Evolutionary conservation across 164 flowering plant genomes (phyloP), one percentile per base, ranked within the genome.

Genomic region (Macadamia tetraphylla): DNA sequence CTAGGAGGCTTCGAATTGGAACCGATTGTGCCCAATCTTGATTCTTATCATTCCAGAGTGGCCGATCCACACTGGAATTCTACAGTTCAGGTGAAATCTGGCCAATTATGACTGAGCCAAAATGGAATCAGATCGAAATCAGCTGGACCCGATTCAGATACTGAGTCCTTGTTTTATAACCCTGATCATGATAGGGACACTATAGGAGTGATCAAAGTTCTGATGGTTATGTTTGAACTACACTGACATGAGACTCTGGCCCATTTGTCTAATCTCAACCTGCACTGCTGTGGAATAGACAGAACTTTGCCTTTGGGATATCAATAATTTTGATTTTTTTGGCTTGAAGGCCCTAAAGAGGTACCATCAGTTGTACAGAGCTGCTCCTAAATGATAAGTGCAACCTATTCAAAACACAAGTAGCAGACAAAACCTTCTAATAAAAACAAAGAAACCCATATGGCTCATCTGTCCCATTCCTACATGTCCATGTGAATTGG

Each of bases 401-500:
- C 43, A 23, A 29, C 17, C 42, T 14, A 65, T 2, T 52, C 8
- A 58, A 6, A 17, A 51, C 9, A 51, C 55, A 51, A 14, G 3
- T 9, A 67, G n/a, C n/a, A 53, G 17, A 56, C 6, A 18, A 14
- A 69, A 57, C 63, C 53, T 60, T 13, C 52, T 64, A 56, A 60
- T 71, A 48, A 44, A 48, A 51, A 68, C 58, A 59, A 72, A 63
- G 68, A 73, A 61, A 55, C 74, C 76, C 78, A 49, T 52, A 57
- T 60, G 67, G 63, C 58, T 11, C 62, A 15, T 18, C 65, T 66
- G 64, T 29, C 67, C 55, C 61, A 61, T 70, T 42, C 71, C 58
- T 30, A 64, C 31, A 42, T 7, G 35, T 48, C 62, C 53, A 60
- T 67, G 55, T 55, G 63, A 60, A 66, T 55, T 58, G 31, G 55